Base-by-base conservation (phyloP, 2,329 filamentous ascomycete genomes). In the Orbilia blumenaviensis region DNA sequence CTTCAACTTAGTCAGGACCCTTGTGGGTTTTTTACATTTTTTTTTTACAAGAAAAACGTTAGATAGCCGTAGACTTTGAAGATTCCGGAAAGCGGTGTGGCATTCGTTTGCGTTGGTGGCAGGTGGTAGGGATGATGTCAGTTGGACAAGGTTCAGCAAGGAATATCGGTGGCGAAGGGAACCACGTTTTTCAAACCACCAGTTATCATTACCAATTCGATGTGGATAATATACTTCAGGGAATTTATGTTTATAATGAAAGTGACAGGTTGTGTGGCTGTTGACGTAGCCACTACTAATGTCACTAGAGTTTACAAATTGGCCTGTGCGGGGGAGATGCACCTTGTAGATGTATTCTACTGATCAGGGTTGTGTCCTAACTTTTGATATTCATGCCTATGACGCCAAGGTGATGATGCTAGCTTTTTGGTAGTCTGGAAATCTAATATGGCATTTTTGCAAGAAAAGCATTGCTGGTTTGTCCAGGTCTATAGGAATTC, bases 341-440 rank as follows among this genome's bases (percentile, higher is more conserved):
- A n/a, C n/a, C n/a, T n/a, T n/a, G n/a, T n/a, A 25, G 34, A 18
- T 32, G 29, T 36, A 46, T 58, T 46, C 32, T 56, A 42, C 62
- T 66, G 50, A 12, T n/a, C n/a, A 48, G 16, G 23, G 3, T 50
- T 46, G 41, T 66, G 52, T 66, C 25, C 44, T 54, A 67, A 62
- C 46, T 56, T 56, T 75, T 75, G 62, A 67, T 76, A 76, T 76
- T 68, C 71, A 68, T 58, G 58, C 64, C 64, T 76, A 76, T 76
- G 72, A 76, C 72, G 72, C 72, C 72, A 76, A 64, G 72, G 58
- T 69, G 60, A 76, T 76, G 72, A 46, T 23, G 5, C 29, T 10
- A 10, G 5, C 10, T 34, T 68, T 48, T 48, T 56, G 68, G 72
- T 61, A 27, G 16, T 23, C 72, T 66, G 61, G 54, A 58, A 63